A percentile compares a stretch with the other conserved stretches of the same genome.
Evolutionary conservation across 2,329 filamentous ascomycete genomes (phyloP).

Genomic region (Xylaria sp.): DNA sequence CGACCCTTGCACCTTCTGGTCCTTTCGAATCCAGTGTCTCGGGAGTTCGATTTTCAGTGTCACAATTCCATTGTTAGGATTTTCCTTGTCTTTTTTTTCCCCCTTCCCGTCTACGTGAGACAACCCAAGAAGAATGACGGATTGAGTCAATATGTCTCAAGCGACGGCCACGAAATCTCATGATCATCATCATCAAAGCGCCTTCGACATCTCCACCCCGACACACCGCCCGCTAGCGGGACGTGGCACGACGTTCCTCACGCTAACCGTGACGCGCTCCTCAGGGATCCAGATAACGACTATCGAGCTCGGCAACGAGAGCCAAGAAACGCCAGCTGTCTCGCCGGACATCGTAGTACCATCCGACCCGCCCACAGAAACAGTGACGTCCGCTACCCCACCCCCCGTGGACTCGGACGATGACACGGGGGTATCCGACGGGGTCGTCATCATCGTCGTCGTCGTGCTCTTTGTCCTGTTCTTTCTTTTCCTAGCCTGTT

Average conservation of each 20-base stretch:
- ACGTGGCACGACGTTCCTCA: slow-evolving; percentile 16
- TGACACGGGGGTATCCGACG: slow-evolving; percentile 14
- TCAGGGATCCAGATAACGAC: slow-evolving; percentile 19
- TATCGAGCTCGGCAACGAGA: slow-evolving; percentile 32
- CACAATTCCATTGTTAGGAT: neutral
- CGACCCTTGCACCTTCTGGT: neutral
- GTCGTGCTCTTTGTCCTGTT: slow-evolving; percentile 37
- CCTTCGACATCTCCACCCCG: neutral
- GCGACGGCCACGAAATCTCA: neutral
- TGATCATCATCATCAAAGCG: neutral
- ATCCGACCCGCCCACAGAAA: neutral
- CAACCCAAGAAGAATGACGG: neutral
- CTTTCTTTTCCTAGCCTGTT: slow-evolving; percentile 34
- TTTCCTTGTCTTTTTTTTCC: neutral
- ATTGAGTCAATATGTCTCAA: slow-evolving; percentile 12
- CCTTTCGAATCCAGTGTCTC: neutral
- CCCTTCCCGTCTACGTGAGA: neutral
- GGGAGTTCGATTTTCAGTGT: neutral
- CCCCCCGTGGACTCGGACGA: neutral
- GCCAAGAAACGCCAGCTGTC: neutral
- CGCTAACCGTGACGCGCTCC: slow-evolving; percentile 27
- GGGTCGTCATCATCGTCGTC: slow-evolving; percentile 29
- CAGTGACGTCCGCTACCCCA: slow-evolving; percentile 1
- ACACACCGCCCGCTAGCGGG: neutral
- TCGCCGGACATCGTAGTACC: neutral